Evolutionary conservation across 2,329 filamentous ascomycete species (phyloP), one percentile per base, ranked within the genome.

Genomic region (Colletotrichum higginsianum): DNA sequence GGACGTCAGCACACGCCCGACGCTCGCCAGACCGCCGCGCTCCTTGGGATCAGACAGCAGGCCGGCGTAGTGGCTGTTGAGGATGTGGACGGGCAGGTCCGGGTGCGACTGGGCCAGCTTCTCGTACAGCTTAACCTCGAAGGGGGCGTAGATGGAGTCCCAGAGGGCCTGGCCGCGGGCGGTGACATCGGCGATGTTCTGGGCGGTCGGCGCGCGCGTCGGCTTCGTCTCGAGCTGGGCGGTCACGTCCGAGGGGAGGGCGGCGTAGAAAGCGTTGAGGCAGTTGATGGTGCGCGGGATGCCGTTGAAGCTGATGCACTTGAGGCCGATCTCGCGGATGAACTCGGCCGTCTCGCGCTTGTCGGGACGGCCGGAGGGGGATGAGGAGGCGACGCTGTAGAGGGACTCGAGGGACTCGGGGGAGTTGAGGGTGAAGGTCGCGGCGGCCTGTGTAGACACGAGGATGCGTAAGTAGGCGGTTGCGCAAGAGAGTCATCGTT

Each of bases 341-440:
- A 93, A 85, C 79, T 94, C 92, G 73, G 92, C 92, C 44, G 88
- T 85, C 35, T 86, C 73, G 71, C 68, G 55, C 66, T 63, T 67
- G 73, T 72, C 57, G 72, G 76, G 65, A 8, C 72, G 63, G 70
- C 68, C 42, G 44, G 73, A 30, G 30, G 74, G 44, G 74, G 84
- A 81, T 12, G 87, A 46, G 74, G 84, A 81, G 13, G 87, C 87
- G 42, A 88, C 81, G 66, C 86, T 78, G 82, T 90, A 91, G 15
- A 95, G 87, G 26, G 87, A 82, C 4, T 89, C 83, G 75, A 96
- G 88, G 3, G 93, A 92, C 68, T 93, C 92, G 30, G 94, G 94
- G 2, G 93, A 95, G 84, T 97, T 96, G 85, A 96, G 90, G 1
- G 94, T 96, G 84, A 96, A 93, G 2, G 93, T 94, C 21, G 94